Base-by-base conservation (phyloP, 108 stramenopile species). In the Chaetoceros muelleri region DNA sequence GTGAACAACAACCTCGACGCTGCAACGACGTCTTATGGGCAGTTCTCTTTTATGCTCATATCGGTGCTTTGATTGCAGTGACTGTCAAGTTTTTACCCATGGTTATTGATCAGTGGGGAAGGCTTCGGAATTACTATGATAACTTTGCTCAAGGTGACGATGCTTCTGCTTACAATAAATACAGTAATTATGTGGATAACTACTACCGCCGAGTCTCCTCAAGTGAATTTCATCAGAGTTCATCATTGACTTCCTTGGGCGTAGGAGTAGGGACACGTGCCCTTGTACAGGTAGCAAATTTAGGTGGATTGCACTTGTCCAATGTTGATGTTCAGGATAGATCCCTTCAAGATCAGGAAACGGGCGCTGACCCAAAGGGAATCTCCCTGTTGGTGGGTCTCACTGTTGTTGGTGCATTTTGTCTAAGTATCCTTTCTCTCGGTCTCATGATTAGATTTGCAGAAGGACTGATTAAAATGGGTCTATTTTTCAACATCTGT, bases 21-120 rank as follows among this genome's bases (percentile, higher is more conserved):
- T 88, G 71, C 73, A 78, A 76, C 23, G 87, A 88, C 61, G 44
- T 57, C 17, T 44, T 73, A 21, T 88, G 70, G 65, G 81, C 74
- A 7, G 28, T 89, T 26, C 50, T 85, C 27, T 89, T 89, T 60
- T 79, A 63, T 28, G 62, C 52, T 0, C 81, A 89, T 60, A 49
- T 89, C 47, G 75, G 48, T 23, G 64, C 67, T 13, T 64, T 85
- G 54, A 79, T 29, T 21, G 67, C 58, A 48, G n/a, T 31, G 0
- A 61, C 81, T 3, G 64, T 53, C 26, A 24, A 24, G 21, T 81
- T 53, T 59, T 68, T 63, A 19, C 87, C 87, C 8, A 25, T 50
- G 26, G 77, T 89, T 75, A 48, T 48, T 20, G 21, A 34, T 22
- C 74, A 79, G 8, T 40, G 5, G 5, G 34, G 13, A 40, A 5